A percentile compares a stretch with the other conserved stretches of the same genome.
These are phyloP conservation scores for Larix kaempferi DNA, from an alignment of 75 land plant genomes.

Conservation along the genomic window DNA sequence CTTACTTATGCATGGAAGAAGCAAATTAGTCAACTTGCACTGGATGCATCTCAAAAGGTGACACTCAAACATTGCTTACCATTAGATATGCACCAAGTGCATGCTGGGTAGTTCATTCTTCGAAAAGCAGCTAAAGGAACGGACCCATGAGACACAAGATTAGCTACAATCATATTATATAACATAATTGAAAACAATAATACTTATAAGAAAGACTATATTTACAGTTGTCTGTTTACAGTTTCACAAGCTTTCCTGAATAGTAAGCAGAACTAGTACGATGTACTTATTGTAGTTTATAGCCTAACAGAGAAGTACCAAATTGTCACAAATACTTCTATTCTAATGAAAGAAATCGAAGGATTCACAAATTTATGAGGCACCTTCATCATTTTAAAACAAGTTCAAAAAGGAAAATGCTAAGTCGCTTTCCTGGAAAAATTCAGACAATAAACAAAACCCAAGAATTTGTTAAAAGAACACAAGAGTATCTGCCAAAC, in stretches of 20 bases:
- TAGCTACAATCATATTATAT: neutral
- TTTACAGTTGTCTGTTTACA: neutral
- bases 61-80: neutral
- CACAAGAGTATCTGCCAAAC: neutral
- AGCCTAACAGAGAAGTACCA: neutral
- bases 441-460: neutral
- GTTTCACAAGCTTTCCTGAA: no score
- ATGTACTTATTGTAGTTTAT: neutral
- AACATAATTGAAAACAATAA: neutral
- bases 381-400: neutral
- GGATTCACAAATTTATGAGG: neutral
- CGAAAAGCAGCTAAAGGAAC: neutral
- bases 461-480: neutral
- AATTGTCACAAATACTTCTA: neutral
- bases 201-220: neutral
- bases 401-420: neutral
- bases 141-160: neutral
- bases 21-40: neutral
- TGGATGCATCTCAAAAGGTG: neutral
- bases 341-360: neutral
- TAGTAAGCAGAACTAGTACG: neutral
- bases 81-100: neutral
- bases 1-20: neutral
- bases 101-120: neutral
- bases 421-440: neutral